Conservation (phyloP, 1,284 basidiomycete genomes). For the Cutaneotrichosporon cavernicola region DNA sequence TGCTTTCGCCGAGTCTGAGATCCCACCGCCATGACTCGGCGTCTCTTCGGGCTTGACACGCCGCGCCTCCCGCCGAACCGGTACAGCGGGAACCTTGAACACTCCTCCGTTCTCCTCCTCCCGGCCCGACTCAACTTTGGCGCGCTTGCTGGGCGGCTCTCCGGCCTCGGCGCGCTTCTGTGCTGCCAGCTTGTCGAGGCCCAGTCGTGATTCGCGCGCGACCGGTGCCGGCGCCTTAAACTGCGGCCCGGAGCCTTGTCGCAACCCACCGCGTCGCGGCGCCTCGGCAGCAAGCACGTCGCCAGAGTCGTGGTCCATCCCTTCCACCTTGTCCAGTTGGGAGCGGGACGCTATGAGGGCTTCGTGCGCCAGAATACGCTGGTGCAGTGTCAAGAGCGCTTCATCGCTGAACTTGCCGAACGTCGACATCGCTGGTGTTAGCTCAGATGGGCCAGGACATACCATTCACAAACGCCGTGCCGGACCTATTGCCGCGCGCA, state of each 20-base stretch:
- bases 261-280: slow-evolving; percentile 69
- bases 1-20: slow-evolving; percentile 70
- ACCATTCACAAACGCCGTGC: slow-evolving; percentile 65
- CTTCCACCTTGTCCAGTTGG: slow-evolving; percentile 48
- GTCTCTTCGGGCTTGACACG: slow-evolving; percentile 82
- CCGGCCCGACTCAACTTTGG: slow-evolving; percentile 60
- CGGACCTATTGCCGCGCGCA: slow-evolving; percentile 64
- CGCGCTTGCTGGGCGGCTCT: slow-evolving; percentile 62
- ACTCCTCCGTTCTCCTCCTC: slow-evolving; percentile 56
- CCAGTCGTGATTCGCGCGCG: slow-evolving; percentile 72
- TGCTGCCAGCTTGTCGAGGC: slow-evolving; percentile 79
- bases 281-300: slow-evolving; percentile 79
- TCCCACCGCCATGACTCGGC: slow-evolving; percentile 85
- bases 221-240: slow-evolving; percentile 68
- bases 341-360: slow-evolving; percentile 40
- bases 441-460: slow-evolving; percentile 20
- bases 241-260: slow-evolving; percentile 67
- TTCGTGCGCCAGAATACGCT: slow-evolving; percentile 62
- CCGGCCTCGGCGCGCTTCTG: slow-evolving; percentile 70
- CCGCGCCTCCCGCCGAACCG: slow-evolving; percentile 59
- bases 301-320: slow-evolving; percentile 73
- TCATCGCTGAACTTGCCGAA: slow-evolving; percentile 81
- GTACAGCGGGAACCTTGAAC: slow-evolving; percentile 81
- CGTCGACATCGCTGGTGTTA: slow-evolving; percentile 63
- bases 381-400: slow-evolving; percentile 62